phyloP scores from a whole-genome alignment of 257 asterid species.

The Anisodus acutangulus region DNA sequence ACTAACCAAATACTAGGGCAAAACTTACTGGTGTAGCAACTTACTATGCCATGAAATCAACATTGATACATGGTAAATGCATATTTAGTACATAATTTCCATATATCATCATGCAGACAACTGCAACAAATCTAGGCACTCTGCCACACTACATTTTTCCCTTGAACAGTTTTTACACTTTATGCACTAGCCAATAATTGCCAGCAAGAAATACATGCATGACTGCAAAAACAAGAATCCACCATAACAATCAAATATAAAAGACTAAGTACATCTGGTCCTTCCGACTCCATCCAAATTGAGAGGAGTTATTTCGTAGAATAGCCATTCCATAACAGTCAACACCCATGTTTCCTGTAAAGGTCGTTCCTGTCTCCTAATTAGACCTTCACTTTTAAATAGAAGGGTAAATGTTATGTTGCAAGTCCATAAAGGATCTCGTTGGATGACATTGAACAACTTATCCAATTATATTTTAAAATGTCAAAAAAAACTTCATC shows the following conservation, averaged over 20 bases:
- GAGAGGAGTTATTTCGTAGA: background rate
- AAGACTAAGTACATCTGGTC: background rate
- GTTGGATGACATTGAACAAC: background rate
- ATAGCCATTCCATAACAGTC: background rate
- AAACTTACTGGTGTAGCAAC: background rate
- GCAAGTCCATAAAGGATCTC: conserved; percentile 10
- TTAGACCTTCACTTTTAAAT: background rate
- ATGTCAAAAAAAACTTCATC: background rate
- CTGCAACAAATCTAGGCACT: background rate
- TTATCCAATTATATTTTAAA: background rate
- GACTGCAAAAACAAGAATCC: background rate
- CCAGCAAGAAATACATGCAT: background rate
- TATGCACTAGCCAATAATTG: background rate
- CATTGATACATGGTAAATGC: background rate
- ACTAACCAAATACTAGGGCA: background rate
- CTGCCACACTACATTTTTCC: background rate
- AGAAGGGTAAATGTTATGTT: background rate
- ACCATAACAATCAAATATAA: background rate
- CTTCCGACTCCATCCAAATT: background rate
- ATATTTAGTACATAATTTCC: background rate
- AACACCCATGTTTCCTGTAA: background rate
- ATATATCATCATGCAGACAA: conserved; percentile 7
- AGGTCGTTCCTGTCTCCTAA: background rate
- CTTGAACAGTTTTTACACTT: background rate
- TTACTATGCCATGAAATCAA: background rate